phyloP scores from a whole-genome alignment of 805 yeast species.

The Nakazawaea pomicola region DNA sequence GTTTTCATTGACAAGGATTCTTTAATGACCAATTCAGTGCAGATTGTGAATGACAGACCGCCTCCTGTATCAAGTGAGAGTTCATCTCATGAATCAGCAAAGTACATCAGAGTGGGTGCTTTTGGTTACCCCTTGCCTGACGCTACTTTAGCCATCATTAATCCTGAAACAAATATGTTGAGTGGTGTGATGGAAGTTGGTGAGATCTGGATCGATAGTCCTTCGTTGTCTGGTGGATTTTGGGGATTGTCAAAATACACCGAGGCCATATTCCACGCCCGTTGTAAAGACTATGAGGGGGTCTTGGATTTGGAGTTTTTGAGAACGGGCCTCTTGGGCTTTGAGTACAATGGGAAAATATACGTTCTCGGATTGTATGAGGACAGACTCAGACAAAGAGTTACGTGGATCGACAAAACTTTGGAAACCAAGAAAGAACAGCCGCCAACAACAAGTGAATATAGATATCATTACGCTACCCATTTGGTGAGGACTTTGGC shows the following conservation, averaged over 20 bases:
- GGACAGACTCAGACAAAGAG: slow-evolving; percentile 79
- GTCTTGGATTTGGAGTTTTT: slow-evolving; percentile 71
- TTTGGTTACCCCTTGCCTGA: slow-evolving; percentile 95
- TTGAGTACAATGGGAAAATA: slow-evolving; percentile 79
- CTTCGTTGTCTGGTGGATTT: slow-evolving; percentile 85
- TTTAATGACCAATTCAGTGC: slow-evolving; percentile 65
- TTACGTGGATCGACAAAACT: slow-evolving; percentile 57
- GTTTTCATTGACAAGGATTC: slow-evolving; percentile 70
- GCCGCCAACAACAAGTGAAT: slow-evolving; percentile 24
- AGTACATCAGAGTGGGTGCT: slow-evolving; percentile 71
- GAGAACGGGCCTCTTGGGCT: slow-evolving; percentile 89
- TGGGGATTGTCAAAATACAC: slow-evolving; percentile 71
- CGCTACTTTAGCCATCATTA: slow-evolving; percentile 88
- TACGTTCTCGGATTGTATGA: slow-evolving; percentile 88
- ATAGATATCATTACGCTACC: slow-evolving; percentile 74
- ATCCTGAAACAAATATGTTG: slow-evolving; percentile 81
- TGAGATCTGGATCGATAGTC: slow-evolving; percentile 96
- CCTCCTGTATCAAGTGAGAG: slow-evolving; percentile 36
- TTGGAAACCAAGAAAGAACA: slow-evolving; percentile 13
- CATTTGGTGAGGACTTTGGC: slow-evolving; percentile 85
- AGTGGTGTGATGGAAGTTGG: slow-evolving; percentile 81
- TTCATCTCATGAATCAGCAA: slow-evolving; percentile 31
- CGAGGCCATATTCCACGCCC: slow-evolving; percentile 73
- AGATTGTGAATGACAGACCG: slow-evolving; percentile 57
- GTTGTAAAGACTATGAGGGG: slow-evolving; percentile 70